Conservation (phyloP, 257 asterid genomes). For the Misopates orontium region DNA sequence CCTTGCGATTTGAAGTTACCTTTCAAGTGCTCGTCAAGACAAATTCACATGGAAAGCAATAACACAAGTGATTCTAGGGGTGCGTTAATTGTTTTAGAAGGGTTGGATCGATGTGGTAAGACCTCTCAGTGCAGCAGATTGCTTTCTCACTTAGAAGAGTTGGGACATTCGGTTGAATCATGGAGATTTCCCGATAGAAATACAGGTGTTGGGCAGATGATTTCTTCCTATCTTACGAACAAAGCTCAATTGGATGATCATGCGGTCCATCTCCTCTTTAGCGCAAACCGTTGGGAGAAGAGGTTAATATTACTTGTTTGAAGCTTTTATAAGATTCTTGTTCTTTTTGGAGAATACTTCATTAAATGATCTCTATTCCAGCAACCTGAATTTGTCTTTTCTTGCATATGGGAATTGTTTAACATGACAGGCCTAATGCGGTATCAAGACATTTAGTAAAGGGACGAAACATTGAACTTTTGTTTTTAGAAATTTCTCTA, state of each 20-base stretch:
- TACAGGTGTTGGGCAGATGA: conserved; percentile 91
- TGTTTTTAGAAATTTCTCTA: neutral
- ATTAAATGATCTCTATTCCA: neutral
- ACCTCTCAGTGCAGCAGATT: conserved; percentile 75
- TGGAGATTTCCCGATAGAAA: conserved; percentile 97
- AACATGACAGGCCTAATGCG: conserved; percentile 9
- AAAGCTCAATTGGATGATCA: conserved; percentile 81
- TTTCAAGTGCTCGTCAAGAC: conserved; percentile 49
- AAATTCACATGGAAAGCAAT: conserved; percentile 63
- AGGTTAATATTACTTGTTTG: conserved; percentile 45
- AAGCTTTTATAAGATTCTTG: neutral
- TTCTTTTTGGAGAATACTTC: neutral
- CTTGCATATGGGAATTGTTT: neutral
- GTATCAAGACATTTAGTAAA: conserved; percentile 11
- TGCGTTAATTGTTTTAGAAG: conserved; percentile 89
- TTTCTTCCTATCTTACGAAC: conserved; percentile 82
- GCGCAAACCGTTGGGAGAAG: conserved; percentile 97
- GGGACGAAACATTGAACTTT: neutral
- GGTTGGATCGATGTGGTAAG: conserved; percentile 91
- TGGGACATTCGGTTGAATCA: conserved; percentile 72
- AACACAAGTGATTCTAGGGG: conserved; percentile 60
- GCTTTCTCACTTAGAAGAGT: conserved; percentile 54
- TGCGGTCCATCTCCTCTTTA: conserved; percentile 89
- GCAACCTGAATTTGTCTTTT: neutral
- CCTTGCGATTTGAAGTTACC: conserved; percentile 38